Percentiles rank a stretch among this genome's conserved stretches.
Evolutionary conservation across 1,284 basidiomycete species (phyloP).

Genomic region (Marasmius tenuissimus): DNA sequence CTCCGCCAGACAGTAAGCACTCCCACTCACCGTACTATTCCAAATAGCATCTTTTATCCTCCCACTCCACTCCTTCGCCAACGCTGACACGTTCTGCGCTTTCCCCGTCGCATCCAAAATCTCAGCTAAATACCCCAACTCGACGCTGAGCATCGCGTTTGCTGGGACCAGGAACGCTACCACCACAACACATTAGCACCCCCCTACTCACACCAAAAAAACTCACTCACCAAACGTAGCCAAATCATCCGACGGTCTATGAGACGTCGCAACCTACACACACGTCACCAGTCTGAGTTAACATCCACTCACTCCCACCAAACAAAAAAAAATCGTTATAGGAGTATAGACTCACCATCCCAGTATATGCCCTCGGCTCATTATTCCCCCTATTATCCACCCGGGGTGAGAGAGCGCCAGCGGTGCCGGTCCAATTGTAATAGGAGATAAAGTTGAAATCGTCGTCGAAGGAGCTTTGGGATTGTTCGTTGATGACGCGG

Average conservation of each 20-base stretch:
- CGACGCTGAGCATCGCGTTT: slow-evolving; percentile 80
- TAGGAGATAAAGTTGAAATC: slow-evolving; percentile 73
- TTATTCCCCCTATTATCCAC: slow-evolving; percentile 68
- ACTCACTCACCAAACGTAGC: slow-evolving; percentile 56
- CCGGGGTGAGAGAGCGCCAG: slow-evolving; percentile 59
- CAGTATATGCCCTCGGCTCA: slow-evolving; percentile 66
- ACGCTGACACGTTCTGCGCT: slow-evolving; percentile 47
- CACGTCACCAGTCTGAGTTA: slow-evolving; percentile 14
- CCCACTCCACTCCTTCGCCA: slow-evolving; percentile 60
- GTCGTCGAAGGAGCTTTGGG: slow-evolving; percentile 67
- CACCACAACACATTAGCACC: slow-evolving; percentile 1
- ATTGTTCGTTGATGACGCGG: slow-evolving; percentile 74
- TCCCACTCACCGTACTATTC: no score
- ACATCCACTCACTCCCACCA: neutral
- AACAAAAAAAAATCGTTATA: neutral
- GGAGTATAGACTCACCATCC: slow-evolving; percentile 23
- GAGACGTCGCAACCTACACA: slow-evolving; percentile 68
- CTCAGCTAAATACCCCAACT: slow-evolving; percentile 58
- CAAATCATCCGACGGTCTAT: slow-evolving; percentile 75
- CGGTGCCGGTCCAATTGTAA: slow-evolving; percentile 77
- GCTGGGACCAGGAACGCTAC: slow-evolving; percentile 73
- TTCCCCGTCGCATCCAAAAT: slow-evolving; percentile 55
- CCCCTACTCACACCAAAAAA: no score
- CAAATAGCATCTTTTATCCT: slow-evolving; percentile 64
- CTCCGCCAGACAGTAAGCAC: no score